Evolutionary conservation across 495 filamentous ascomycete genomes (phyloP).

Genomic region (Podospora didyma): DNA sequence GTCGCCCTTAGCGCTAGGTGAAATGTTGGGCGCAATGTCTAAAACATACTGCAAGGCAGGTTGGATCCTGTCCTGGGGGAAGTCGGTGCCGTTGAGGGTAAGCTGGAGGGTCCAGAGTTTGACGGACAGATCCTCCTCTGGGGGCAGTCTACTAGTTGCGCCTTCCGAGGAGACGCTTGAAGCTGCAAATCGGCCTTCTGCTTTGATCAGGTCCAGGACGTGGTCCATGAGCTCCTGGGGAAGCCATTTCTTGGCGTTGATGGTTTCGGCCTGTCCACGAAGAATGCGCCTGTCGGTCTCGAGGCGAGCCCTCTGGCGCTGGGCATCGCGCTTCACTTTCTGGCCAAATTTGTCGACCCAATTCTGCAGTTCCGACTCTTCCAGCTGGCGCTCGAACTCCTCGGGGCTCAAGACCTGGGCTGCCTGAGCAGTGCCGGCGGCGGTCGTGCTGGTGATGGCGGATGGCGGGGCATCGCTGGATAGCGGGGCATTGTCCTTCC

Average conservation of each 20-base stretch:
- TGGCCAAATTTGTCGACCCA: conserved; percentile 75
- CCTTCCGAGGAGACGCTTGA: conserved; percentile 38
- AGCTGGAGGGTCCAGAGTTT: conserved; percentile 78
- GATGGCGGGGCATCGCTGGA: conserved; percentile 30
- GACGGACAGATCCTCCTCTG: conserved; percentile 69
- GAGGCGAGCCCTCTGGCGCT: conserved; percentile 64
- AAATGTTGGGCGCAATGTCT: conserved; percentile 50
- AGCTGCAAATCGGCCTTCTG: conserved; percentile 46
- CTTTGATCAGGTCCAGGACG: conserved; percentile 58
- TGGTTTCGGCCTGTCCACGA: conserved; percentile 62
- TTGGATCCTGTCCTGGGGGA: conserved; percentile 58
- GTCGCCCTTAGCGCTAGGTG: conserved; percentile 51
- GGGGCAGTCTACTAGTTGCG: conserved; percentile 36
- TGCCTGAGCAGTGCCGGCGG: conserved; percentile 36
- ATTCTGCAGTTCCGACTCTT: conserved; percentile 75
- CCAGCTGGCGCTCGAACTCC: conserved; percentile 78
- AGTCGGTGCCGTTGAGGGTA: conserved; percentile 62
- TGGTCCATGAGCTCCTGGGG: conserved; percentile 72
- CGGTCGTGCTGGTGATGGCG: conserved; percentile 23
- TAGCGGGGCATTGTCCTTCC: conserved; percentile 30
- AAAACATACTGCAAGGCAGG: conserved; percentile 63
- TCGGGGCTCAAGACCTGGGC: conserved; percentile 64
- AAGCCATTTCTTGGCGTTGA: conserved; percentile 74
- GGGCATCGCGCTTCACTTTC: conserved; percentile 63
- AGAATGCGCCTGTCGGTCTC: conserved; percentile 77